These are phyloP conservation scores for Akanthomyces uredinophilus DNA, from an alignment of 2,329 filamentous ascomycete genomes.

Conservation along the genomic window DNA sequence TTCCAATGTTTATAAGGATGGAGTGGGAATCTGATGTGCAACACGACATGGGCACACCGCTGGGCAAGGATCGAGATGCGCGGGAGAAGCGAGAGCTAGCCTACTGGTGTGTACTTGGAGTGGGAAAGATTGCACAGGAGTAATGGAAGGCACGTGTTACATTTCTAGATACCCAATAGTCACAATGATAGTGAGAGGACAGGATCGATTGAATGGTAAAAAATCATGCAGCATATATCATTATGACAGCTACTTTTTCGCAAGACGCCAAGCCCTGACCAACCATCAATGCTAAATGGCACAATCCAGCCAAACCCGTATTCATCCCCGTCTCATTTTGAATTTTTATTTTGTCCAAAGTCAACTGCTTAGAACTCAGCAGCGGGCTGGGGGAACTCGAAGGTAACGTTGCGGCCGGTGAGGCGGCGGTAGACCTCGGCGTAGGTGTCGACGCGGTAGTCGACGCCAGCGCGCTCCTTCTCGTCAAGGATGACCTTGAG, in stretches of 20 bases:
- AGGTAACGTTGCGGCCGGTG: slow-evolving; percentile 92
- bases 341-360: slow-evolving; percentile 2
- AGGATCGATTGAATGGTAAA: slow-evolving; percentile 1
- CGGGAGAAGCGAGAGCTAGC: slow-evolving; percentile 82
- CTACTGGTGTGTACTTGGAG: slow-evolving; percentile 91
- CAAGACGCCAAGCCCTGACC: slow-evolving; percentile 47
- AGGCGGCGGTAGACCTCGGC: slow-evolving; percentile 98
- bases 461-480: slow-evolving; percentile 99
- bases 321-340: slow-evolving; percentile 20
- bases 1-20: slow-evolving; percentile 87
- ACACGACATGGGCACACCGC: slow-evolving; percentile 55
- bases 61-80: slow-evolving; percentile 51
- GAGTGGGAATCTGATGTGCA: slow-evolving; percentile 78
- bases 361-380: slow-evolving; percentile 68
- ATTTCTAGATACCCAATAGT: slow-evolving; percentile 36
- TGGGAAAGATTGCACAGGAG: slow-evolving; percentile 68
- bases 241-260: slow-evolving; percentile 43
- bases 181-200: slow-evolving; percentile 14
- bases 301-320: slow-evolving; percentile 23
- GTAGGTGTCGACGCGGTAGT: slow-evolving; percentile 99
- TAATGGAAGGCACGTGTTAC: slow-evolving; percentile 17
- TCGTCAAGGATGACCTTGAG: slow-evolving; percentile 99
- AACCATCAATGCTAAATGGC: slow-evolving; percentile 32
- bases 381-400: slow-evolving; percentile 92
- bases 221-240: slow-evolving; percentile 25